These are phyloP conservation scores for Stromatinia cepivora DNA, from an alignment of 2,329 filamentous ascomycete genomes.

Conservation along the genomic window DNA sequence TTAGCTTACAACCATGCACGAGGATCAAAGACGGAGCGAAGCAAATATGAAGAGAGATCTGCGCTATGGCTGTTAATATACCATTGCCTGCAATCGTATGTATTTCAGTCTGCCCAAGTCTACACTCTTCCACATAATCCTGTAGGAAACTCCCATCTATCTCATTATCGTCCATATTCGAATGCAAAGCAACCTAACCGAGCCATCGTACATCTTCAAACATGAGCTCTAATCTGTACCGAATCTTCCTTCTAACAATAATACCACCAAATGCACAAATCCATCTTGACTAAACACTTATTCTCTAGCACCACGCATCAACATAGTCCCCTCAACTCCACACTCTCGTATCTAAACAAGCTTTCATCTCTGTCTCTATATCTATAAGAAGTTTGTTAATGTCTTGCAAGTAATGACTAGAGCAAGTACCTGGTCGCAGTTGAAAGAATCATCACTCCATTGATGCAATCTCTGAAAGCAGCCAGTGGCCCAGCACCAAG, in stretches of 20 bases:
- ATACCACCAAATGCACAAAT: neutral
- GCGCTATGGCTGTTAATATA: too few species aligned
- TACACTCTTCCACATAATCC: neutral
- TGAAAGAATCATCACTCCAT: neutral
- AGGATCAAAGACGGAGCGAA: neutral
- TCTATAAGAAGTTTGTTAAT: conserved; percentile 18
- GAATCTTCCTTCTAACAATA: neutral
- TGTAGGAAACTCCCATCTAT: neutral
- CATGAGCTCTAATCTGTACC: neutral
- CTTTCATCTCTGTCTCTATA: neutral
- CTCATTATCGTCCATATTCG: neutral
- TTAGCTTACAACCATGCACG: too few species aligned
- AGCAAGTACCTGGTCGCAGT: conserved; percentile 13
- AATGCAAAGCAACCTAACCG: neutral
- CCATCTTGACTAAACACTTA: neutral
- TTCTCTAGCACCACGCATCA: too few species aligned
- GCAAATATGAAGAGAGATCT: neutral
- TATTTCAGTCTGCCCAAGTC: neutral
- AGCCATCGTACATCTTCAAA: neutral
- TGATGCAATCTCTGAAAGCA: conserved; percentile 8
- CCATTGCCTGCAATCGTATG: neutral
- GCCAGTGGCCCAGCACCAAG: conserved; percentile 7
- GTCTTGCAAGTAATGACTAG: conserved; percentile 10
- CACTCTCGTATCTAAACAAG: neutral
- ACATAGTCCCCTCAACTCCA: neutral